Conservation (phyloP, 2,329 filamentous ascomycete genomes). For the Neocucurbitaria cava region DNA sequence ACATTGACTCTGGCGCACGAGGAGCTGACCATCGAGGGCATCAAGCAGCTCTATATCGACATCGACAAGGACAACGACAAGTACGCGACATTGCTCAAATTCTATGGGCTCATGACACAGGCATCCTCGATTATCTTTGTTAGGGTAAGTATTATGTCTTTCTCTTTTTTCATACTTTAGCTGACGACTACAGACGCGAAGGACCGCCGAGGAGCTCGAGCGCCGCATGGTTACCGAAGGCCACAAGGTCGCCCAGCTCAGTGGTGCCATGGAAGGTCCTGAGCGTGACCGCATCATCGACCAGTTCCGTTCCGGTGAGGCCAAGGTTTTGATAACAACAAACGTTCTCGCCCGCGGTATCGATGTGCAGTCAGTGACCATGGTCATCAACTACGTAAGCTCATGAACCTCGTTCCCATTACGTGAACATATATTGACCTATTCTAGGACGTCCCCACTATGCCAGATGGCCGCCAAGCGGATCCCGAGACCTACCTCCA, state of each 20-base stretch:
- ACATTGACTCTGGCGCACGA: conserved; percentile 86
- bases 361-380: conserved; percentile 88
- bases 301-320: conserved; percentile 82
- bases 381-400: conserved; percentile 92
- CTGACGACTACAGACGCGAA: conserved; percentile 68
- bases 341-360: conserved; percentile 97
- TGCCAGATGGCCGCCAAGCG: conserved; percentile 67
- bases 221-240: conserved; percentile 85
- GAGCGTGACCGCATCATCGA: conserved; percentile 86
- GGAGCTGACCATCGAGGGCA: conserved; percentile 94
- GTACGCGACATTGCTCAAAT: conserved; percentile 85
- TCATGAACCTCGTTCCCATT: neutral
- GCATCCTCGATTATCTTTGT: conserved; percentile 99
- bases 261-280: conserved; percentile 82
- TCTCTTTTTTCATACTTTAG: neutral
- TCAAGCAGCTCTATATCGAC: conserved; percentile 97
- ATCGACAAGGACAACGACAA: conserved; percentile 83
- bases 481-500: conserved; percentile 97
- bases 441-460: conserved; percentile 62
- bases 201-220: conserved; percentile 85
- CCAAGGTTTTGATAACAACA: conserved; percentile 97
- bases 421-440: conserved; percentile 13
- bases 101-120: conserved; percentile 96
- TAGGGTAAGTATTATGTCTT: conserved; percentile 63
- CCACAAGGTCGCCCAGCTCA: conserved; percentile 89